Percentiles rank a stretch among this genome's conserved stretches.
Conservation (phyloP, 148 eudicot species). For the Spergularia marina region DNA sequence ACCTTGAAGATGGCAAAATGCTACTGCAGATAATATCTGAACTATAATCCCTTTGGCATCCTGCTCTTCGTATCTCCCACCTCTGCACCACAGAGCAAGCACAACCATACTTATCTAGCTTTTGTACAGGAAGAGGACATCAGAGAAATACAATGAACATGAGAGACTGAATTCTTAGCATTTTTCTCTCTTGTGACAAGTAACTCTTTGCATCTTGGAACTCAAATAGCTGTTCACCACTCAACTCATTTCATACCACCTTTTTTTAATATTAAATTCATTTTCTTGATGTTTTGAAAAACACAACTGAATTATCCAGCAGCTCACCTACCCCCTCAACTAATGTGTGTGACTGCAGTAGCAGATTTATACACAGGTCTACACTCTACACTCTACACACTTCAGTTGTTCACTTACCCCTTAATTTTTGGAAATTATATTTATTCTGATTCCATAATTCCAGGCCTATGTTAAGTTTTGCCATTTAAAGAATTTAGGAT, state of each 20-base stretch:
- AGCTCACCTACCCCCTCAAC: not conserved
- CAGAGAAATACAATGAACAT: not conserved
- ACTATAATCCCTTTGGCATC: slow-evolving; percentile 74
- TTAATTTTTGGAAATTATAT: not conserved
- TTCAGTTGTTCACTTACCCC: not conserved
- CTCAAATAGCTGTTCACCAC: not conserved
- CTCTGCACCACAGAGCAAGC: slow-evolving; percentile 48
- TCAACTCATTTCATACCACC: not conserved
- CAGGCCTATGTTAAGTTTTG: not conserved
- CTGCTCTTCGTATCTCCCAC: slow-evolving; percentile 84
- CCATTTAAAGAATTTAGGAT: not conserved
- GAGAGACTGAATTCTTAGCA: not conserved
- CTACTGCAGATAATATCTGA: slow-evolving; percentile 76
- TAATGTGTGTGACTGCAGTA: not conserved
- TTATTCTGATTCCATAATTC: not conserved
- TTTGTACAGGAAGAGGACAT: not conserved
- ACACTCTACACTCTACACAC: not conserved
- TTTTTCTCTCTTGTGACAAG: too few species aligned
- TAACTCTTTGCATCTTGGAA: not conserved
- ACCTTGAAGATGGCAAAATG: slow-evolving; percentile 96
- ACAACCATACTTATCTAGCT: not conserved
- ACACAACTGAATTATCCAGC: not conserved
- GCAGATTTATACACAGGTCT: not conserved
- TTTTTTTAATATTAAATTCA: not conserved
- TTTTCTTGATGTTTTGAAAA: too few species aligned